These are phyloP conservation scores for Vitis hybrid DNA, from an alignment of 177 flowering plant genomes.

Conservation along the genomic window DNA sequence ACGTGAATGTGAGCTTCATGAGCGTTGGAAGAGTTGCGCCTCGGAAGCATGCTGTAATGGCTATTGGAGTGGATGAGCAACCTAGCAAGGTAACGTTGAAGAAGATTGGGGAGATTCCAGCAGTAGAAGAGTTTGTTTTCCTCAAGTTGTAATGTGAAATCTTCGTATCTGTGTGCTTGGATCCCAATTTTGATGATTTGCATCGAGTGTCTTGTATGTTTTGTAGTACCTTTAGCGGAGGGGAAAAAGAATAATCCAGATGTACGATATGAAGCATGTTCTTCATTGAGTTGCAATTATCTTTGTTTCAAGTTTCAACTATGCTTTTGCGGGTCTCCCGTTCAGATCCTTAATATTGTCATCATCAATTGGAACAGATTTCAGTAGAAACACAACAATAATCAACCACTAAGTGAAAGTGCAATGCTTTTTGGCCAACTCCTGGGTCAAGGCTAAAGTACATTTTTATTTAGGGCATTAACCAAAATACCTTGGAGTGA, in stretches of 20 bases:
- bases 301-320: background rate
- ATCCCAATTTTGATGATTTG: slow-evolving; percentile 20
- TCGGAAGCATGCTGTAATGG: slow-evolving; percentile 76
- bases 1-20: slow-evolving; percentile 87
- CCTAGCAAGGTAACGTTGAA: slow-evolving; percentile 50
- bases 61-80: slow-evolving; percentile 77
- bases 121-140: slow-evolving; percentile 76
- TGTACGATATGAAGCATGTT: slow-evolving; percentile 4
- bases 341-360: too few relatives aligned
- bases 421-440: too few relatives aligned
- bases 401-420: too few relatives aligned
- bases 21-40: slow-evolving; percentile 80
- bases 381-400: too few relatives aligned
- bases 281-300: slow-evolving; percentile 5
- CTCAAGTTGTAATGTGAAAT: slow-evolving; percentile 45
- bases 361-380: too few relatives aligned
- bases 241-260: slow-evolving; percentile 5
- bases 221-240: slow-evolving; percentile 9
- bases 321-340: background rate
- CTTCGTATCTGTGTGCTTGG: background rate
- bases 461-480: too few relatives aligned
- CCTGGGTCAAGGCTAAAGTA: too few relatives aligned
- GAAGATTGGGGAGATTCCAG: slow-evolving; percentile 68
- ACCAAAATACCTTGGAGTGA: too few relatives aligned
- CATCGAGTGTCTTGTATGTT: background rate